These are phyloP conservation scores for Tardiomyces digboiensis DNA, from an alignment of 1,139 yeast species.

Conservation along the genomic window DNA sequence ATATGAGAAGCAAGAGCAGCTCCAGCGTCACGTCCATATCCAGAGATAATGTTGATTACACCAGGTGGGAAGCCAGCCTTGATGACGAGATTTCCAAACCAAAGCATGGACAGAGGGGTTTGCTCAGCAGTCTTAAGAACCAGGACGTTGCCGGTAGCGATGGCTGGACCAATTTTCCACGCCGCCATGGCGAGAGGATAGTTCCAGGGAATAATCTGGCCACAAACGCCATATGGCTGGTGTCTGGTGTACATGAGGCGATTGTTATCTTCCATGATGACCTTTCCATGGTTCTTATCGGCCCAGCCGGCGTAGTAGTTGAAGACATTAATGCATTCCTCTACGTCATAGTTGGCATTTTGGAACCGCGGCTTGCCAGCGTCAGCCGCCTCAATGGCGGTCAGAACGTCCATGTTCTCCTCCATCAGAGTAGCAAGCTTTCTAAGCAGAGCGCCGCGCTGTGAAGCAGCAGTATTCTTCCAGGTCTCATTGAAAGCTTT, in stretches of 20 bases:
- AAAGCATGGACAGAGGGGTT: slow-evolving; percentile 71
- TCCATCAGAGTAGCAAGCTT: slow-evolving; percentile 45
- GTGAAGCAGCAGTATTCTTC: slow-evolving; percentile 38
- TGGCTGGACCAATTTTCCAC: slow-evolving; percentile 80
- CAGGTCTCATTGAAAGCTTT: slow-evolving; percentile 50
- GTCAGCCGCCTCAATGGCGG: slow-evolving; percentile 54
- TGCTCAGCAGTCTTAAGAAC: slow-evolving; percentile 75
- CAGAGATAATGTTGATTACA: slow-evolving; percentile 64
- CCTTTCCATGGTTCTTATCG: slow-evolving; percentile 62
- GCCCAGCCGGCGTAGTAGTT: slow-evolving; percentile 83
- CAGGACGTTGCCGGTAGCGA: slow-evolving; percentile 73
- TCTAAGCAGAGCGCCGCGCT: slow-evolving; percentile 37
- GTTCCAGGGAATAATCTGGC: slow-evolving; percentile 81
- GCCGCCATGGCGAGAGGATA: slow-evolving; percentile 76
- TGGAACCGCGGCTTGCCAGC: slow-evolving; percentile 50
- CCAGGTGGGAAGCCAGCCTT: slow-evolving; percentile 78
- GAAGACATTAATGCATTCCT: slow-evolving; percentile 48
- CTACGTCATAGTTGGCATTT: slow-evolving; percentile 52
- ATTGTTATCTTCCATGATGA: slow-evolving; percentile 47
- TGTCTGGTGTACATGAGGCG: slow-evolving; percentile 71
- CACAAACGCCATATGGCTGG: slow-evolving; percentile 79
- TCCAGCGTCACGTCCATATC: slow-evolving; percentile 69
- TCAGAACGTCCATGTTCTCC: slow-evolving; percentile 39
- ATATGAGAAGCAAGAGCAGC: slow-evolving; percentile 61
- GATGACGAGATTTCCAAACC: slow-evolving; percentile 46